Evolutionary conservation across 108 stramenopile species (phyloP).

Genomic region (Mediolabrus comicus): DNA sequence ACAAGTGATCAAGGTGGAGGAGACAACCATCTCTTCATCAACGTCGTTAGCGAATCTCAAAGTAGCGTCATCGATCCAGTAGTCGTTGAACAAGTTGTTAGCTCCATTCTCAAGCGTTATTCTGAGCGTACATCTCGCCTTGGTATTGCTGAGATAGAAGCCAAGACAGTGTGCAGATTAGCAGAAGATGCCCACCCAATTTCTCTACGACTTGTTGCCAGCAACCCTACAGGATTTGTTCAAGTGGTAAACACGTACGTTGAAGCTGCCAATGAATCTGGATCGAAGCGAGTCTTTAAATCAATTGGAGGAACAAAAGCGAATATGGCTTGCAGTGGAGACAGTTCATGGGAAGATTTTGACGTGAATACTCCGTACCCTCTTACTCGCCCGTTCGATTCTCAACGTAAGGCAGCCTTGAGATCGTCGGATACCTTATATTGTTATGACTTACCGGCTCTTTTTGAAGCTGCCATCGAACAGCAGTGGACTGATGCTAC

Average conservation of each 20-base stretch:
- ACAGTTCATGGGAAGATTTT: slow-evolving; percentile 89
- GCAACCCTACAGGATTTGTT: slow-evolving; percentile 97
- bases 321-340: slow-evolving; percentile 76
- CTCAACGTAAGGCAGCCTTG: slow-evolving; percentile 86
- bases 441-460: slow-evolving; percentile 95
- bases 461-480: slow-evolving; percentile 95
- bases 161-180: slow-evolving; percentile 85
- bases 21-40: slow-evolving; percentile 97
- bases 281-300: slow-evolving; percentile 72
- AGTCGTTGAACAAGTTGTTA: slow-evolving; percentile 83
- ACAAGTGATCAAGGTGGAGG: slow-evolving; percentile 45
- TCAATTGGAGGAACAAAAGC: slow-evolving; percentile 89
- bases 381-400: slow-evolving; percentile 89
- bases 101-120: slow-evolving; percentile 85
- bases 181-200: slow-evolving; percentile 77
- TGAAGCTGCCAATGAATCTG: slow-evolving; percentile 81
- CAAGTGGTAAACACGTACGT: slow-evolving; percentile 95
- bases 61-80: slow-evolving; percentile 86
- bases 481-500: slow-evolving; percentile 71
- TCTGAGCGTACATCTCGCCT: slow-evolving; percentile 77
- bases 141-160: slow-evolving; percentile 93
- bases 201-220: slow-evolving; percentile 90
- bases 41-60: slow-evolving; percentile 84
- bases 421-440: slow-evolving; percentile 88
- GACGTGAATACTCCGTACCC: slow-evolving; percentile 88